Conservation (phyloP, 2,329 filamentous ascomycete species). For the Chaetomiaceae sp. region DNA sequence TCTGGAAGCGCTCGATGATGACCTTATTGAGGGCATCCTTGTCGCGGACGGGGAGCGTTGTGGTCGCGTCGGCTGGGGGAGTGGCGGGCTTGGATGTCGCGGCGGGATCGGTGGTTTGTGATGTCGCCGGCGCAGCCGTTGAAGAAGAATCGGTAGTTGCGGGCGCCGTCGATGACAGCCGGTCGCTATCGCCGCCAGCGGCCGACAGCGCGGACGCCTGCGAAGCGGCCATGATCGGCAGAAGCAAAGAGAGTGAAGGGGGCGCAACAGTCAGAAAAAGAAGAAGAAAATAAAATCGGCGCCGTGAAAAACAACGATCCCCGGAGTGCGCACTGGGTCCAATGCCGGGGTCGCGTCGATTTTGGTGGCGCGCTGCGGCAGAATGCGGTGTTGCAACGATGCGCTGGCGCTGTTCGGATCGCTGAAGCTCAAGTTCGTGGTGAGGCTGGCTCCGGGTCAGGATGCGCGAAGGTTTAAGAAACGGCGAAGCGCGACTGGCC, state of each 20-base stretch:
- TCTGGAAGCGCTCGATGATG: slow-evolving; percentile 51
- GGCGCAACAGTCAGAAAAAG: not conserved
- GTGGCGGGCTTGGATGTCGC: slow-evolving; percentile 26
- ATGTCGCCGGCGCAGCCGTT: slow-evolving; percentile 6
- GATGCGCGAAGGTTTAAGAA: slow-evolving; percentile 17
- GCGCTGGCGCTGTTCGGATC: not conserved
- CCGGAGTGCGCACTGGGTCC: slow-evolving; percentile 5
- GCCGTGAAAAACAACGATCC: not conserved
- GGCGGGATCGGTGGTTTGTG: slow-evolving; percentile 6
- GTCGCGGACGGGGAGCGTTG: slow-evolving; percentile 37
- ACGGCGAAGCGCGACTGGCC: slow-evolving; percentile 21
- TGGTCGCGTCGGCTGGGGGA: slow-evolving; percentile 18
- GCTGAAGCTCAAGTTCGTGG: slow-evolving; percentile 1
- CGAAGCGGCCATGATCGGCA: slow-evolving; percentile 39
- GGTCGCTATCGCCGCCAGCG: slow-evolving; percentile 21
- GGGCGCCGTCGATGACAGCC: slow-evolving; percentile 10
- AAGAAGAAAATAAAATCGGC: not conserved
- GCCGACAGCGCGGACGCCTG: slow-evolving; percentile 36
- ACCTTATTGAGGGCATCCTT: slow-evolving; percentile 53
- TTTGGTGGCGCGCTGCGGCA: not conserved
- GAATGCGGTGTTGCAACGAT: slow-evolving; percentile 5
- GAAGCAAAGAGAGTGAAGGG: not conserved
- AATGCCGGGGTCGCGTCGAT: not conserved
- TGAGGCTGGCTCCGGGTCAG: slow-evolving; percentile 10
- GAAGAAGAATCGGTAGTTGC: slow-evolving; percentile 10